These are phyloP conservation scores for Raffaelea ambrosiae DNA, from an alignment of 2,329 filamentous ascomycete species.

Conservation along the genomic window DNA sequence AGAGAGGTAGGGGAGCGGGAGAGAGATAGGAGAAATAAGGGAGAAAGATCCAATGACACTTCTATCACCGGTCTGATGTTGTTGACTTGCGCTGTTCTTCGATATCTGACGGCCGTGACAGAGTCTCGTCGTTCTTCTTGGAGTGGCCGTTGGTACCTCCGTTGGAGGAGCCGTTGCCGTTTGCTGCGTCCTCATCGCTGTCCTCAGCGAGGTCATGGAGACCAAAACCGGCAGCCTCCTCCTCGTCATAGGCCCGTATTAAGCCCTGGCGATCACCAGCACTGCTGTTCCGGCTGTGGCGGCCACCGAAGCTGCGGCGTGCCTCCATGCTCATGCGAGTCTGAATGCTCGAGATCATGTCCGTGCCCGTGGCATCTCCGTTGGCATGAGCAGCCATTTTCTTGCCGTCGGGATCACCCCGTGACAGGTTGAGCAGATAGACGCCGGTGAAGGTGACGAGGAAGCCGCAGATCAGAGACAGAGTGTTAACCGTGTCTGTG, in stretches of 20 bases:
- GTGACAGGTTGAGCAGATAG: slow-evolving; percentile 92
- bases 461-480: slow-evolving; percentile 88
- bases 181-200: slow-evolving; percentile 52
- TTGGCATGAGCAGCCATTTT: slow-evolving; percentile 52
- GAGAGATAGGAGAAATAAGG: neutral
- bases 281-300: slow-evolving; percentile 56
- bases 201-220: slow-evolving; percentile 74
- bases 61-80: neutral
- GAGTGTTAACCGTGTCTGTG: slow-evolving; percentile 79
- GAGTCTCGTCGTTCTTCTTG: slow-evolving; percentile 8
- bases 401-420: slow-evolving; percentile 77
- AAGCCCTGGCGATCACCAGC: slow-evolving; percentile 69
- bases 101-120: neutral
- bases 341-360: slow-evolving; percentile 80
- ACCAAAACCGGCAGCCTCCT: slow-evolving; percentile 64
- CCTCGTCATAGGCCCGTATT: slow-evolving; percentile 84
- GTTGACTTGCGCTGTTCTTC: neutral
- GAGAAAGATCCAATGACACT: neutral
- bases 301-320: slow-evolving; percentile 54
- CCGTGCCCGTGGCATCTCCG: slow-evolving; percentile 78
- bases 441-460: slow-evolving; percentile 92
- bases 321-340: slow-evolving; percentile 92
- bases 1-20: neutral
- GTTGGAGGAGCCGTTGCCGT: slow-evolving; percentile 30
- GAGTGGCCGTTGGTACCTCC: slow-evolving; percentile 18